Percentiles rank a stretch among this genome's conserved stretches.
Evolutionary conservation across 2,329 filamentous ascomycete species (phyloP).

Genomic region (Pseudonectria buxi): DNA sequence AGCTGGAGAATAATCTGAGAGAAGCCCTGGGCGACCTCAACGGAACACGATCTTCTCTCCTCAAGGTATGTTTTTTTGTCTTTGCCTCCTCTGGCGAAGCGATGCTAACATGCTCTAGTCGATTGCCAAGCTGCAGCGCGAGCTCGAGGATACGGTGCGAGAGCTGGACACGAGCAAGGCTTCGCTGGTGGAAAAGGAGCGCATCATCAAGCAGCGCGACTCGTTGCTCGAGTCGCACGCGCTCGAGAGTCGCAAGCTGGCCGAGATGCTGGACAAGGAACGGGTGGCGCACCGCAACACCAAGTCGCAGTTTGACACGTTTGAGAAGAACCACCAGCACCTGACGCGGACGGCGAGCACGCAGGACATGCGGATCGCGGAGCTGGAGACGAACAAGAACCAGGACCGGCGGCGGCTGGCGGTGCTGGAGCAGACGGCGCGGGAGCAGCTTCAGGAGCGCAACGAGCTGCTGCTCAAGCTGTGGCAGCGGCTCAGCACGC

Average conservation of each 20-base stretch:
- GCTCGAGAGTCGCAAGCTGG: conserved; percentile 76
- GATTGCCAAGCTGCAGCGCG: conserved; percentile 79
- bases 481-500: conserved; percentile 78
- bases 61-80: conserved; percentile 52
- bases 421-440: conserved; percentile 70
- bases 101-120: conserved; percentile 43
- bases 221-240: conserved; percentile 80
- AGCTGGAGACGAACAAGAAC: conserved; percentile 74
- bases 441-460: conserved; percentile 81
- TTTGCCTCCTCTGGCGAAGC: neutral
- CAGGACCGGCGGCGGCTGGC: conserved; percentile 73
- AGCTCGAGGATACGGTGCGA: conserved; percentile 75
- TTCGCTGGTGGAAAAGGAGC: conserved; percentile 81
- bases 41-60: conserved; percentile 75
- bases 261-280: conserved; percentile 87
- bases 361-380: conserved; percentile 75
- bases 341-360: conserved; percentile 79
- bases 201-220: conserved; percentile 83
- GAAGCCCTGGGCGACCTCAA: conserved; percentile 83
- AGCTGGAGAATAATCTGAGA: conserved; percentile 82
- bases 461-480: conserved; percentile 82
- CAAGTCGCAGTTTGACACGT: conserved; percentile 79
- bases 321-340: conserved; percentile 80
- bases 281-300: conserved; percentile 77
- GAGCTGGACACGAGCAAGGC: conserved; percentile 75